Evolutionary conservation across 345 rosid genomes (phyloP), one percentile per base, ranked within the genome.

Genomic region (Sapria himalayana): DNA sequence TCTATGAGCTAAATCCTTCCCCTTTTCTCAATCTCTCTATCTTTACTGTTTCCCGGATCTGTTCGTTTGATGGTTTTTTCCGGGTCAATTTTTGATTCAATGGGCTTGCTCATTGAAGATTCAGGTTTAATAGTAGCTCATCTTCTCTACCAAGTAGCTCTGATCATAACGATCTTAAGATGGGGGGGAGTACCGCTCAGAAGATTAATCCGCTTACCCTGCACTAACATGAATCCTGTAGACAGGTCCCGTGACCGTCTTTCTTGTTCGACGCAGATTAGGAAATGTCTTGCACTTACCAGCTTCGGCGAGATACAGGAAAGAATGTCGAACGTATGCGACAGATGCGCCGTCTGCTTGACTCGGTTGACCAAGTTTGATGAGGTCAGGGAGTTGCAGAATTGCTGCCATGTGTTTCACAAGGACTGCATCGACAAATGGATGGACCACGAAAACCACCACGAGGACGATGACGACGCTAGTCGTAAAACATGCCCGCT

Each of bases 341-440:
- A 74, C 60, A 68, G 79, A 21, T 89, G 98, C 15, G 98, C 93
- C 0, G 93, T 89, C 2, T 89, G 98, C 49, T 55, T 89, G 19
- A 65, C 60, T 17, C 71, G 60, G 18, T 54, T 89, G 33, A 40
- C 32, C 27, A 68, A 57, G 23, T 27, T 48, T 2, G 95, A 89
- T 23, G 80, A 73, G 50, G 80, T 82, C 24, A 63, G 85, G 37
- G 93, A 82, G 51, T 49, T 82, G 2, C 66, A 85, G 55, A 89
- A 82, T 51, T 89, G 98, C 40, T 58, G 67, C 66, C 98, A 89
- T 62, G 85, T 82, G 59, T 89, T 78, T 49, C 98, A 89, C 43
- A 58, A 49, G 10, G 93, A 82, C 23, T 89, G 98, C 54, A 74
- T 89, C 5, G 93, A 89, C 40, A 44, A 80, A 48, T 89, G 98